Evolutionary conservation across 2,329 filamentous ascomycete genomes (phyloP).

Genomic region (Aureobasidium pullulans): DNA sequence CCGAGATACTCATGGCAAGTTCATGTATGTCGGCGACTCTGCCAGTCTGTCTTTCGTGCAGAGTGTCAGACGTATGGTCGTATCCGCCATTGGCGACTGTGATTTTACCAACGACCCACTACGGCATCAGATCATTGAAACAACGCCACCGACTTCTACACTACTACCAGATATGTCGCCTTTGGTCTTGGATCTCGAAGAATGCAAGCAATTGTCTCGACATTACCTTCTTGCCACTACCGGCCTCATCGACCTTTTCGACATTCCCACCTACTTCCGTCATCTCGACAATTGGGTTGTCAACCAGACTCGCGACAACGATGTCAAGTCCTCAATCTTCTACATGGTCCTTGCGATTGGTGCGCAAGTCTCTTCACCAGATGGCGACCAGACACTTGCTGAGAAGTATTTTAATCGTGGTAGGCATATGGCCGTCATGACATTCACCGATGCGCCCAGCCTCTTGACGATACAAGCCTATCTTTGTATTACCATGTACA

Average conservation of each 20-base stretch:
- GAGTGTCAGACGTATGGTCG: constrained; percentile 44
- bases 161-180: neutral
- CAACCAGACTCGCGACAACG: constrained; percentile 21
- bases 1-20: constrained; percentile 46
- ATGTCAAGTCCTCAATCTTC: constrained; percentile 41
- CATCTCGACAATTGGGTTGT: constrained; percentile 6
- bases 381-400: constrained; percentile 30
- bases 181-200: constrained; percentile 28
- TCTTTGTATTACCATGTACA: constrained; percentile 44
- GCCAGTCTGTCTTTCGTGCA: constrained; percentile 47
- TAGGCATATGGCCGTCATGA: constrained; percentile 36
- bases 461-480: constrained; percentile 46
- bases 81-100: constrained; percentile 12
- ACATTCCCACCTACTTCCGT: constrained; percentile 18
- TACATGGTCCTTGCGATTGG: constrained; percentile 47
- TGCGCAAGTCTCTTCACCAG: constrained; percentile 30
- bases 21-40: constrained; percentile 49
- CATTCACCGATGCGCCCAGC: constrained; percentile 43
- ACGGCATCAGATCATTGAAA: constrained; percentile 13
- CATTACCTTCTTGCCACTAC: constrained; percentile 41
- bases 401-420: constrained; percentile 43
- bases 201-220: constrained; percentile 35
- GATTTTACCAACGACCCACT: constrained; percentile 12
- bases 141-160: neutral
- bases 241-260: constrained; percentile 43